Base-by-base conservation (phyloP, 257 asterid genomes). In the Solanum pennellii region DNA sequence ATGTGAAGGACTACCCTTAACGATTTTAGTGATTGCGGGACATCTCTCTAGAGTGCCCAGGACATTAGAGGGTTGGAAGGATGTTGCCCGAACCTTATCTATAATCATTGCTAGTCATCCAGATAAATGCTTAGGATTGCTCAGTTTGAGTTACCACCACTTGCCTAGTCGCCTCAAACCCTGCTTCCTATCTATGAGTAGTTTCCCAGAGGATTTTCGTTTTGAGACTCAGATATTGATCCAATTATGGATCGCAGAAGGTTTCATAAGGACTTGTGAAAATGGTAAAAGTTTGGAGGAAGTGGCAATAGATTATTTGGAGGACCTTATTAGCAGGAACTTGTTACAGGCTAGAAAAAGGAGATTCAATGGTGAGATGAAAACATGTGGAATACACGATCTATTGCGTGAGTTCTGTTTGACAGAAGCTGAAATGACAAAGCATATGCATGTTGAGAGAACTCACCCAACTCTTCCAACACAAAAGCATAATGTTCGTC, bases 241-340 rank as follows among this genome's bases (percentile, higher is more conserved):
- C 23, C 52, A 86, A 33, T 82, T 87, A 27, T 87, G 76, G 89
- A 69, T 87, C 0, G 86, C 89, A 1, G 89, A 87, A 66, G 89
- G 89, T 18, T 87, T 82, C 4, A 39, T 66, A 21, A 72, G 69
- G 42, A 9, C 4, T 3, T 35, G 18, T 3, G 10, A 1, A 52
- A 62, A 42, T 23, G 3, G 13, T 3, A 74, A 76, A 6, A 76
- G 77, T 25, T 77, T 75, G 44, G 83, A 82, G 66, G 66, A 44
- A 16, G 86, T 25, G 68, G 89, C 86, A 2, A 41, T 25, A 11
- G 37, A 33, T 44, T 87, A 68, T 47, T 35, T 87, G 72, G 27
- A 65, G 77, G 83, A 83, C 18, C 62, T 87, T 5, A 82, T 87
- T 31, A 65, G 39, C 8, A 66, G 89, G 74, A 82, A 79, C 13